A percentile compares a stretch with the other conserved stretches of the same genome.
Conservation (phyloP, 2,329 filamentous ascomycete genomes). For the Aspergillus sp. region DNA sequence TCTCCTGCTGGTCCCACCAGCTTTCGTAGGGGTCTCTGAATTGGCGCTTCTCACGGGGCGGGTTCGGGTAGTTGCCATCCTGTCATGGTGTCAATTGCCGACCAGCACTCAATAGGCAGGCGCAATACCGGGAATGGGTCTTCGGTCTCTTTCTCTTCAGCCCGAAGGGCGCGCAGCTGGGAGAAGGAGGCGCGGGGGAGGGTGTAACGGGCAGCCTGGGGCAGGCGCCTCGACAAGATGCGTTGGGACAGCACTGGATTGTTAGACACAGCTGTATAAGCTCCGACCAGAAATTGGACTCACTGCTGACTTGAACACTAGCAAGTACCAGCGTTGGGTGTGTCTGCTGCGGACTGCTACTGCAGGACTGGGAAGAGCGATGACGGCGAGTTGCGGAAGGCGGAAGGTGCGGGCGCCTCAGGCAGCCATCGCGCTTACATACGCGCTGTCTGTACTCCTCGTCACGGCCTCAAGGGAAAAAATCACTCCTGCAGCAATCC, state of each 20-base stretch:
- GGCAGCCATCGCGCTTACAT: constrained; percentile 20
- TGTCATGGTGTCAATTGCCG: constrained; percentile 15
- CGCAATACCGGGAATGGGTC: constrained; percentile 37
- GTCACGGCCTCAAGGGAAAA: constrained; percentile 26
- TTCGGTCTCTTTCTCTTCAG: constrained; percentile 28
- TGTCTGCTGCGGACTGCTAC: no score
- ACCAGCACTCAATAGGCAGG: not conserved
- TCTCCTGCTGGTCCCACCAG: constrained; percentile 98
- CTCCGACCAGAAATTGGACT: constrained; percentile 9
- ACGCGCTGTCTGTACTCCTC: constrained; percentile 16
- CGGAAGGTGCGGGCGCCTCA: constrained; percentile 8
- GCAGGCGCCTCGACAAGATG: constrained; percentile 34
- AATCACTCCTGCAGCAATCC: constrained; percentile 32
- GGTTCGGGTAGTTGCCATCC: constrained; percentile 42
- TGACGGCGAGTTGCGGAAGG: not conserved
- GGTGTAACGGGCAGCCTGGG: constrained; percentile 30
- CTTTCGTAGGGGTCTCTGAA: constrained; percentile 85
- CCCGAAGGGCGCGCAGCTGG: constrained; percentile 29
- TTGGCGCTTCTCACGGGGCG: constrained; percentile 65
- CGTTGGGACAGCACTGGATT: constrained; percentile 40
- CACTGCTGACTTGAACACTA: no score
- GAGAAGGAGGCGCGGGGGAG: constrained; percentile 35
- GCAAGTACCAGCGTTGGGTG: no score
- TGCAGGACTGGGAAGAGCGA: no score
- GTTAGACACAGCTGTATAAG: no score